Conservation (phyloP, 2,329 filamentous ascomycete genomes). For the Aspergillus pseudotamarii region DNA sequence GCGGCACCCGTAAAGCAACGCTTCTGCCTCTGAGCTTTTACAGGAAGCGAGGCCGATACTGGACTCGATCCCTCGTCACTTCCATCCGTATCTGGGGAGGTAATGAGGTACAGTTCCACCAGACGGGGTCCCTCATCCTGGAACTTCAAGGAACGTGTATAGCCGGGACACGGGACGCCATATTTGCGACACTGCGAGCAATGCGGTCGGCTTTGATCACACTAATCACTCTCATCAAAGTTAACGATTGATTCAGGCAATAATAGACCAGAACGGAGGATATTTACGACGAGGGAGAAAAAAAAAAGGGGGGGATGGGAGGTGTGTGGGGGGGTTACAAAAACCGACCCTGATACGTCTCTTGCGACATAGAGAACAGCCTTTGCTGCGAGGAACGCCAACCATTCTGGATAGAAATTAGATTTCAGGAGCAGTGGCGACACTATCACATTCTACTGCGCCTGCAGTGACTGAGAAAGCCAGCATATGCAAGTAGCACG, state of each 20-base stretch:
- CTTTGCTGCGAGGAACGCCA: slow-evolving; percentile 40
- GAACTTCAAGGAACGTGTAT: slow-evolving; percentile 32
- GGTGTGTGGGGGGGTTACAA: not conserved
- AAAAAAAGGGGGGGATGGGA: too few relatives aligned
- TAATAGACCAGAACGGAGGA: not conserved
- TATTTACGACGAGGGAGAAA: not conserved
- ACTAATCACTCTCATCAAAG: slow-evolving; percentile 16
- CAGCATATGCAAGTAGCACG: not conserved
- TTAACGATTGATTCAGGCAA: not conserved
- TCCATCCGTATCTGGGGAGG: not conserved
- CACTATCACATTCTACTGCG: not conserved
- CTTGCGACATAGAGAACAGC: slow-evolving; percentile 38
- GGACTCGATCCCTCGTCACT: not conserved
- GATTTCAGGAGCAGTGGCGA: not conserved
- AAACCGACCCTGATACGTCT: slow-evolving; percentile 33
- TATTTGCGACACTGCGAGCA: slow-evolving; percentile 37
- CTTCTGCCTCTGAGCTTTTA: not conserved
- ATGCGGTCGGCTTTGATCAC: slow-evolving; percentile 29
- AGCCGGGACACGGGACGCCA: slow-evolving; percentile 36
- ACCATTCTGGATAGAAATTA: slow-evolving; percentile 28
- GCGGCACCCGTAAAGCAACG: slow-evolving; percentile 8
- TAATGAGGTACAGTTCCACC: slow-evolving; percentile 28
- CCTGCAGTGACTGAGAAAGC: not conserved
- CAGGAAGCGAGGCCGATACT: not conserved
- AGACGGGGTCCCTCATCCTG: slow-evolving; percentile 37